Evolutionary conservation across 257 asterid genomes (phyloP), one percentile per base, ranked within the genome.

Genomic region (Fraxinus excelsior): DNA sequence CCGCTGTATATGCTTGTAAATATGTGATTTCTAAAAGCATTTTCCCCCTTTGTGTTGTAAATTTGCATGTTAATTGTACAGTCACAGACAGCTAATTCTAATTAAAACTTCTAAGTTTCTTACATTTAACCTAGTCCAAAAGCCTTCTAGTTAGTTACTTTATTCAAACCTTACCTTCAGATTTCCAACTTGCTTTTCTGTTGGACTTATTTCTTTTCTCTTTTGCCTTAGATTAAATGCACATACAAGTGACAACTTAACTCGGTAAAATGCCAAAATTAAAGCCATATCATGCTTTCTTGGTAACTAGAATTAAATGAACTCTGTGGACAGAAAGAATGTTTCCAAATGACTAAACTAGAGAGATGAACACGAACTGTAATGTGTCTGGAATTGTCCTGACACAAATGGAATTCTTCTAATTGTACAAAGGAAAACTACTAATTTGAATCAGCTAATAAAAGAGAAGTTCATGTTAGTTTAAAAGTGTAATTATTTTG

Each of bases 331-430:
- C 23, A 16, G n/a, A n/a, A 53, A 53, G 21, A 14, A 53, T 53
- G 64, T 53, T 53, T 53, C 64, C 64, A 46, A 53, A 53, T 53
- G 64, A 18, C 64, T 53, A 53, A 53, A 53, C 64, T 53, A 53
- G 64, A 53, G 64, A 53, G 26, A 18, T 18, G 11, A 53, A 53
- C 25, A n/a, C 11, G 6, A 53, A 53, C 64, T 53, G 26, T n/a
- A 18, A 53, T 7, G 23, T 53, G 64, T 53, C 64, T 53, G 64
- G 64, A 53, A 53, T 53, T 18, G 2, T 53, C 26, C 25, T 53
- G 56, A 16, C 56, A 13, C 2, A 46, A 14, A 46, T 46, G 56
- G 56, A 46, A 46, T 46, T 46, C n/a, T 46, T 46, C 56, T 7
- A 46, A 14, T 16, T 46, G n/a, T 46, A 5, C 25, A 53, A 53